Evolutionary conservation across 345 rosid species (phyloP).

Genomic region (Citrus australasica): DNA sequence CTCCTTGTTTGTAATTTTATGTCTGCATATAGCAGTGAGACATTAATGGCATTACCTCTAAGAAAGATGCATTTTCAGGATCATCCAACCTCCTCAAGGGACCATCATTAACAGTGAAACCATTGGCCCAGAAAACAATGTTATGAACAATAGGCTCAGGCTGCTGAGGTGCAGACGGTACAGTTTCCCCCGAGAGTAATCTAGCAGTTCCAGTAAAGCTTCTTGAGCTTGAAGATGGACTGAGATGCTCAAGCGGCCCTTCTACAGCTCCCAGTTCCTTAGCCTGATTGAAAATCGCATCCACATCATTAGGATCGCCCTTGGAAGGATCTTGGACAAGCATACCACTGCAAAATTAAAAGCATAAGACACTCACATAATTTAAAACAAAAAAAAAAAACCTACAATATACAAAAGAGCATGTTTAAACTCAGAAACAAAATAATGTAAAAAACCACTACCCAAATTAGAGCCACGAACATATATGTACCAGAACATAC

Average conservation of each 20-base stretch:
- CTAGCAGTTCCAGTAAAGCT: slow-evolving; percentile 85
- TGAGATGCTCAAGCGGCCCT: slow-evolving; percentile 61
- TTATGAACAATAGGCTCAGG: slow-evolving; percentile 74
- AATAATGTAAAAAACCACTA: background rate
- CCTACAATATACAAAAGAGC: background rate
- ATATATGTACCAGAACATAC: background rate
- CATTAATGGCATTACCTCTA: slow-evolving; percentile 52
- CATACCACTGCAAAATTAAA: slow-evolving; percentile 67
- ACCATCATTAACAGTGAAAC: slow-evolving; percentile 90
- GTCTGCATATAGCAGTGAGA: background rate
- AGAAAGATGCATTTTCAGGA: slow-evolving; percentile 88
- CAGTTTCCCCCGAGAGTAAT: slow-evolving; percentile 76
- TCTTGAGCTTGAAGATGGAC: slow-evolving; percentile 72
- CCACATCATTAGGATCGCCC: slow-evolving; percentile 59
- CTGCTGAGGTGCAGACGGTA: slow-evolving; percentile 72
- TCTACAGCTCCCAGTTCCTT: slow-evolving; percentile 87
- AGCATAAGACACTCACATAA: background rate
- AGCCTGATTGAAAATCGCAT: slow-evolving; percentile 89
- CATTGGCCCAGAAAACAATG: slow-evolving; percentile 85
- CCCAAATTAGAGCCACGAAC: background rate
- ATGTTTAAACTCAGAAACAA: background rate
- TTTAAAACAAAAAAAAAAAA: no score
- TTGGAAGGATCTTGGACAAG: slow-evolving; percentile 91
- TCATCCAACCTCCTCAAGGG: slow-evolving; percentile 85
- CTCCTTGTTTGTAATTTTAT: background rate